phyloP scores from a whole-genome alignment of 1,284 basidiomycete genomes.

The Wolfiporia cocos region DNA sequence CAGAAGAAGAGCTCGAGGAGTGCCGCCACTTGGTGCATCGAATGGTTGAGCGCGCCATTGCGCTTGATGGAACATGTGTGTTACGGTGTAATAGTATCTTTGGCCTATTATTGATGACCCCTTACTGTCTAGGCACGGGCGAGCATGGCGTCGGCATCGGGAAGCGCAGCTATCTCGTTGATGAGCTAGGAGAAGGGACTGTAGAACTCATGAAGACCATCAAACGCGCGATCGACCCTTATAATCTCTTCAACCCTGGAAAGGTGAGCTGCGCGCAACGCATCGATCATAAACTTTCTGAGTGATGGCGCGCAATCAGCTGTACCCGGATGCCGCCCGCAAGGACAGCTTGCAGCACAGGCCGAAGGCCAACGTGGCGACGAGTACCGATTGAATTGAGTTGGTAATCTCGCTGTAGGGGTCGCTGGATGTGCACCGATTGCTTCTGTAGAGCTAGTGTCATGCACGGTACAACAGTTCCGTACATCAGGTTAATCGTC shows the following conservation, averaged over 20 bases:
- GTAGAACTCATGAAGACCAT: conserved; percentile 82
- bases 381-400: background rate
- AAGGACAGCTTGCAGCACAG: background rate
- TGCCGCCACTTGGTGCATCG: conserved; percentile 52
- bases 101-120: too few species aligned
- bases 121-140: conserved; percentile 49
- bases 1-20: conserved; percentile 49
- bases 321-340: conserved; percentile 5
- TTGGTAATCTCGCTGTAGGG: background rate
- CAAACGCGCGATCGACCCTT: conserved; percentile 73
- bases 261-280: conserved; percentile 44
- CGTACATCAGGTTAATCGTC: too few species aligned
- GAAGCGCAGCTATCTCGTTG: conserved; percentile 68
- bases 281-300: background rate
- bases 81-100: too few species aligned
- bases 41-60: conserved; percentile 70
- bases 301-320: background rate
- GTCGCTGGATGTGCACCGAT: too few species aligned
- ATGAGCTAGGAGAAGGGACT: conserved; percentile 79
- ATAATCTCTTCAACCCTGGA: conserved; percentile 80
- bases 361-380: background rate
- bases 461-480: too few species aligned
- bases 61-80: conserved; percentile 72
- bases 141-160: conserved; percentile 90
- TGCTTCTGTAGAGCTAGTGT: too few species aligned